Conservation (phyloP, 2,329 filamentous ascomycete species). For the Aspergillus texensis region DNA sequence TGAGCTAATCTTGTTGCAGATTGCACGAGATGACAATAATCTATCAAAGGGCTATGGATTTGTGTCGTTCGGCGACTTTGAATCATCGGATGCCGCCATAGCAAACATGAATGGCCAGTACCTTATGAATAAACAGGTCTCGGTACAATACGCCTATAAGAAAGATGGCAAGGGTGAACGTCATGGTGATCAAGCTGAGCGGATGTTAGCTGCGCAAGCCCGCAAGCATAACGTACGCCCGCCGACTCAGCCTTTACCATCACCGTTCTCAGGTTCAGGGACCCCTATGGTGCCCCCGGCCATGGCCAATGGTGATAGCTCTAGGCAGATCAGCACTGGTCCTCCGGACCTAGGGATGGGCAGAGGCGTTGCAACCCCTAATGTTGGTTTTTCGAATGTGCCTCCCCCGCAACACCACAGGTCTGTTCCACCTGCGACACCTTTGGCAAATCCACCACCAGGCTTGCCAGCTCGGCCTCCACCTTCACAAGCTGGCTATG, state of each 20-base stretch:
- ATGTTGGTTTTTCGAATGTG: slow-evolving; percentile 45
- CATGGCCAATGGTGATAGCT: slow-evolving; percentile 47
- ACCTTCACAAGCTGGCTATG: slow-evolving; percentile 67
- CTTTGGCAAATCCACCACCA: slow-evolving; percentile 50
- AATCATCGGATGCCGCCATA: slow-evolving; percentile 88
- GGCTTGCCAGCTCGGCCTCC: slow-evolving; percentile 70
- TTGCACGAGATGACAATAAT: slow-evolving; percentile 83
- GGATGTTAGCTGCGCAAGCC: slow-evolving; percentile 86
- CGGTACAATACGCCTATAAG: slow-evolving; percentile 98
- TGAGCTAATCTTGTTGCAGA: slow-evolving; percentile 43
- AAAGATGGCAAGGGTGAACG: slow-evolving; percentile 97
- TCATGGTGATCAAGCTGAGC: slow-evolving; percentile 91
- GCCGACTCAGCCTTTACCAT: slow-evolving; percentile 73
- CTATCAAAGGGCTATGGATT: slow-evolving; percentile 96
- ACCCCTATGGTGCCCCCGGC: slow-evolving; percentile 47
- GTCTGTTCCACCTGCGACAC: slow-evolving; percentile 60
- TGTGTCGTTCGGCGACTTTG: slow-evolving; percentile 89
- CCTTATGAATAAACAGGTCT: slow-evolving; percentile 94
- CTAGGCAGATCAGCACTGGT: slow-evolving; percentile 35
- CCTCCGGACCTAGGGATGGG: slow-evolving; percentile 40
- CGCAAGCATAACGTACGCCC: slow-evolving; percentile 92
- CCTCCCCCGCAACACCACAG: slow-evolving; percentile 49
- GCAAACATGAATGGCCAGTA: slow-evolving; percentile 94
- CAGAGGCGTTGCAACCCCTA: slow-evolving; percentile 45
- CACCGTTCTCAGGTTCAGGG: slow-evolving; percentile 64